Base-by-base conservation (phyloP, 495 filamentous ascomycete genomes). In the Penicillium fimorum region DNA sequence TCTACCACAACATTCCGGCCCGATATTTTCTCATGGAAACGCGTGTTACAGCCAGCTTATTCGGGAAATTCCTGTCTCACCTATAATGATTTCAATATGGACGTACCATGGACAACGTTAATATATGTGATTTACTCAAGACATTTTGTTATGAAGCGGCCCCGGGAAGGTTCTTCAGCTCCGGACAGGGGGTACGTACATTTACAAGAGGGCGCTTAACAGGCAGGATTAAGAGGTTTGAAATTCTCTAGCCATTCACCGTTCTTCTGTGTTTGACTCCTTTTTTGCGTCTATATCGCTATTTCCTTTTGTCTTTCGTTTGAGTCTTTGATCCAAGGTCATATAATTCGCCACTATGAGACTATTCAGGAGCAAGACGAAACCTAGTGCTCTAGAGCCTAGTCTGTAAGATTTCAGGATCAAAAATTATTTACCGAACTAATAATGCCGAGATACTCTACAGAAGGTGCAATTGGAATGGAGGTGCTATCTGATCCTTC, bases 321-420 rank as follows among this genome's bases (percentile, higher is more conserved):
- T 15, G 35, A 2, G 35, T 38, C 2, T 37, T 8, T 37, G 5
- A 3, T 5, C 33, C 33, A 37, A 37, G 33, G 13, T 37, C 33
- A 38, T 38, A 15, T 27, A 25, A 7, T 20, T 15, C 27, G 38
- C 10, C 10, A 27, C n/a, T 6, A 52, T 43, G 50, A 20, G 37
- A 5, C 27, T 52, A 32, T 52, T 52, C 50, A 42, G n/a, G 25
- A 43, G 25, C 15, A 52, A 52, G 37, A 30, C 13, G 22, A 52
- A 52, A 52, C 17, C 50, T n/a, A 6, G 10, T 10, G 38, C 12
- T 4, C 25, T 13, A 37, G 32, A 46, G 9, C 8, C 25, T 6
- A 25, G n/a, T 47, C 30, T 47, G 52, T 54, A 45, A 54, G 42
- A 17, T 17, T 27, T 38, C 17, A 2, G n/a, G 1, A 50, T 38